phyloP scores from a whole-genome alignment of 2,329 filamentous ascomycete genomes.

The Sarocladium brachiariae region DNA sequence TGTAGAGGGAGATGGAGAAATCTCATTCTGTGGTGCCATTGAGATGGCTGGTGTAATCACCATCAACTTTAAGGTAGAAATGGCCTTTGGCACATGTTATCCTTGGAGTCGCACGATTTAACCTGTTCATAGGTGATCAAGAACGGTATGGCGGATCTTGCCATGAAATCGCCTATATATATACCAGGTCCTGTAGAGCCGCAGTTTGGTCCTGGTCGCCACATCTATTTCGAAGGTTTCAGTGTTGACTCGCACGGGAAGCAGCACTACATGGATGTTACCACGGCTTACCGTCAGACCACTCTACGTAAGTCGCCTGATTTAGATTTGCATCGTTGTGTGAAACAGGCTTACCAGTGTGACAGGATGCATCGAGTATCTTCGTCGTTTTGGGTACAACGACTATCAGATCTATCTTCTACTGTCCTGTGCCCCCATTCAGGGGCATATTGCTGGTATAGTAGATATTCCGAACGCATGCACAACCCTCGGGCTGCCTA shows the following conservation, averaged over 20 bases:
- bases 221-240: conserved; percentile 54
- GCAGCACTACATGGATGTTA: conserved; percentile 83
- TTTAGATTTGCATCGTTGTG: neutral
- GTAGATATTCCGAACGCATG: conserved; percentile 90
- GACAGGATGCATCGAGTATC: conserved; percentile 23
- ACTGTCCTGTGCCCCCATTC: conserved; percentile 76
- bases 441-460: conserved; percentile 82
- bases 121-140: conserved; percentile 39
- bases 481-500: conserved; percentile 79
- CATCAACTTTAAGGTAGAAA: conserved; percentile 63
- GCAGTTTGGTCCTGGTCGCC: conserved; percentile 71
- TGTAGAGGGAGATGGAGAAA: conserved; percentile 77
- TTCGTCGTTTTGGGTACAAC: conserved; percentile 42
- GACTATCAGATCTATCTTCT: conserved; percentile 80
- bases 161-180: conserved; percentile 73
- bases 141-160: conserved; percentile 65
- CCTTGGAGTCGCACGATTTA: neutral
- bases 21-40: conserved; percentile 82
- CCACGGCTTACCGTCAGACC: conserved; percentile 79
- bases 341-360: neutral
- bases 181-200: conserved; percentile 82
- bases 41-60: conserved; percentile 93
- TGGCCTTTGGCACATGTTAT: neutral
- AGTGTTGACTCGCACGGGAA: conserved; percentile 82
- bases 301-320: conserved; percentile 45